Evolutionary conservation across 176 grass and related monocot species (phyloP), one percentile per base, ranked within the genome.

Genomic region (Musa schizocarpa): DNA sequence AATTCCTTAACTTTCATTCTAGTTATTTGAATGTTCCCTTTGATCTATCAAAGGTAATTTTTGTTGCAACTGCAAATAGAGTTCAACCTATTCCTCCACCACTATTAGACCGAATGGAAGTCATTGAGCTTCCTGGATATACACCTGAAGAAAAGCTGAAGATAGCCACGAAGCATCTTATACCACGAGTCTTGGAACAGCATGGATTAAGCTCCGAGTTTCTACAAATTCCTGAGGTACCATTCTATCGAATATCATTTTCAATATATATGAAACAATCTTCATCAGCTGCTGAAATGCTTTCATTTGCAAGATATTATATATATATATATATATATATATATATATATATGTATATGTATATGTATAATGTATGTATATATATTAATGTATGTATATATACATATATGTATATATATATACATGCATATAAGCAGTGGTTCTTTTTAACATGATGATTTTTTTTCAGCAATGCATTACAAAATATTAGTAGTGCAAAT

Each of bases 21-120:
- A 98, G 94, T 82, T 98, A 98, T 93, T 80, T 98, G 84, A 98
- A 99, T 89, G 95, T 99, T 68, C 95, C 95, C 1, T 99, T 91
- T 51, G 95, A 99, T 81, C 83, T 99, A 25, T 99, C 95, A 55
- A 99, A 99, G 74, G 90, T 94, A 61, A 91, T 92, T 74, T 99
- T 99, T 84, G 91, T 99, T 88, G 80, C 95, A 81, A 99, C 91
- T 83, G 95, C 95, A 58, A 99, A 99, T 70, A 87, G 86, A 56
- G 80, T 85, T 85, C 95, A 94, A 65, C 95, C 95, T 68, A 99
- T 99, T 53, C 91, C 95, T 9, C 91, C 91, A 68, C 82, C 95
- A 70, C 77, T 99, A 61, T 85, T 99, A 76, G 95, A 99, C 80
- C 87, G 95, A 43, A 99, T 99, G 95, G 95, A 99, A 81, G 81